Percentiles rank a stretch among this genome's conserved stretches.
Conservation (phyloP, 305 asterid species). For the Fraxinus nigra region DNA sequence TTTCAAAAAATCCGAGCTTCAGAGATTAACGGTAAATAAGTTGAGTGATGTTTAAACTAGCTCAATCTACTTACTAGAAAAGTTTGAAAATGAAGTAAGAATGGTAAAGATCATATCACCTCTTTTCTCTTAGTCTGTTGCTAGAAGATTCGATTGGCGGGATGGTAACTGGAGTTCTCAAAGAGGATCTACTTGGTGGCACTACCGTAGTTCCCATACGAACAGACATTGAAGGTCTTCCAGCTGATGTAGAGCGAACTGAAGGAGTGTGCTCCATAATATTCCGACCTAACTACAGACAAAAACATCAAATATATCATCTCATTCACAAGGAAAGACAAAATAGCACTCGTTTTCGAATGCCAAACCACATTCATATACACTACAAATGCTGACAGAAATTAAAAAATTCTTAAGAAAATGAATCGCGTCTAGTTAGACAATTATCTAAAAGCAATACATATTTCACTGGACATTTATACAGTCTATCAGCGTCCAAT, state of each 20-base stretch:
- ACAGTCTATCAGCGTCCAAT: not conserved
- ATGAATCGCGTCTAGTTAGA: conserved; percentile 5
- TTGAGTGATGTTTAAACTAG: not conserved
- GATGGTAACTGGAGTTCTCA: conserved; percentile 57
- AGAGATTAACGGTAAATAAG: not conserved
- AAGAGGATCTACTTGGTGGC: conserved; percentile 61
- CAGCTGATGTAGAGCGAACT: conserved; percentile 89
- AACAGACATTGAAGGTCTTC: conserved; percentile 81
- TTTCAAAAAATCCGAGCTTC: no score
- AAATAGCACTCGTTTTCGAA: conserved; percentile 13
- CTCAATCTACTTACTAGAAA: not conserved
- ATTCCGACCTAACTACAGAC: conserved; percentile 94
- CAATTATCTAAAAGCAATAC: conserved; percentile 14
- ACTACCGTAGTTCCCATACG: conserved; percentile 53
- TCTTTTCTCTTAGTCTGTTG: conserved; percentile 62
- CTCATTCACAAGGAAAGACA: conserved; percentile 23
- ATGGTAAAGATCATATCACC: conserved; percentile 37
- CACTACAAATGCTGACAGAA: conserved; percentile 5
- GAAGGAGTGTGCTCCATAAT: conserved; percentile 79
- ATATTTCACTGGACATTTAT: not conserved
- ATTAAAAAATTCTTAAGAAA: conserved; percentile 11
- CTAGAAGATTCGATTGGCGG: conserved; percentile 80
- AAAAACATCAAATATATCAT: conserved; percentile 38
- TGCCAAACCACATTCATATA: conserved; percentile 8
- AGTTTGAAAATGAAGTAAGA: conserved; percentile 5